Conservation (phyloP, 495 filamentous ascomycete genomes). For the Penicillium cataractarum region DNA sequence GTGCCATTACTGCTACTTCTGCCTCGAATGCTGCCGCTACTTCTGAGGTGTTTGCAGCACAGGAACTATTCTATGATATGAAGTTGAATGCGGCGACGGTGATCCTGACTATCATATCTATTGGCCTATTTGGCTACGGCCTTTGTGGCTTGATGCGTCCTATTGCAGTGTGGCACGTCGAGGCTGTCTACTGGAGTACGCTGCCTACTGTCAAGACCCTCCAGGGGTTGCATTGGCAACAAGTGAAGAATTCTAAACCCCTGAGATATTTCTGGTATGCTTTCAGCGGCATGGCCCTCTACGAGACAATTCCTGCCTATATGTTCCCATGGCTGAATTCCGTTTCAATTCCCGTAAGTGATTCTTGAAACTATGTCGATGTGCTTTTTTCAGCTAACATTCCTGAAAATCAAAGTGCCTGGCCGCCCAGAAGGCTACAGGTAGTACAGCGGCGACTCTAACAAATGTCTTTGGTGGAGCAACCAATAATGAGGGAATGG, state of each 20-base stretch:
- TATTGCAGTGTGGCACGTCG: conserved; percentile 55
- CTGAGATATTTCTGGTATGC: conserved; percentile 40
- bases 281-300: conserved; percentile 39
- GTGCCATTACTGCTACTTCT: conserved; percentile 33
- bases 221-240: conserved; percentile 39
- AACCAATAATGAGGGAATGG: conserved; percentile 52
- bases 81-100: conserved; percentile 27
- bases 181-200: conserved; percentile 48
- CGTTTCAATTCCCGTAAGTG: conserved; percentile 51
- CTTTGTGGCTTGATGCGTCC: conserved; percentile 55
- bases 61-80: conserved; percentile 38
- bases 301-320: conserved; percentile 59
- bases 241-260: conserved; percentile 32
- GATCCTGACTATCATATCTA: conserved; percentile 36
- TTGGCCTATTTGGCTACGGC: conserved; percentile 55
- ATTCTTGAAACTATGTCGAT: neutral
- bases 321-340: conserved; percentile 57
- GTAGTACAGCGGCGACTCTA: conserved; percentile 31
- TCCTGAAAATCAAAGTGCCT: conserved; percentile 40
- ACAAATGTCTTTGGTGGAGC: conserved; percentile 58
- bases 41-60: conserved; percentile 31
- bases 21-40: conserved; percentile 29
- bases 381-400: too few relatives aligned
- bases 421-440: conserved; percentile 37
- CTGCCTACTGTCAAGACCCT: conserved; percentile 35